These are phyloP conservation scores for Lodderomyces oxycetoniae DNA, from an alignment of 1,139 yeast species.

Conservation along the genomic window DNA sequence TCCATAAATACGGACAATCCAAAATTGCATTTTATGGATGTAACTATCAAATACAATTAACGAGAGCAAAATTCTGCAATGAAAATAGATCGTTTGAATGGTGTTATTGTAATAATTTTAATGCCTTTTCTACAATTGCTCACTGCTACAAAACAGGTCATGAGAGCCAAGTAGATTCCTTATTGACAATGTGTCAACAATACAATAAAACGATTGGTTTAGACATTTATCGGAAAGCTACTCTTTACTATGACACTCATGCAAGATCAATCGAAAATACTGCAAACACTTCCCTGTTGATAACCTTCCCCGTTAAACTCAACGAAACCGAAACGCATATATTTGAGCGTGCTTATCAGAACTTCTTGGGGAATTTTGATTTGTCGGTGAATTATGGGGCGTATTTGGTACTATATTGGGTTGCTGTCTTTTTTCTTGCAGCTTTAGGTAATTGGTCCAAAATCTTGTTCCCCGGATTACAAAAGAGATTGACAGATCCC, in stretches of 20 bases:
- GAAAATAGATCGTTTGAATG: conserved; percentile 10
- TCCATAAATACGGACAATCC: conserved; percentile 25
- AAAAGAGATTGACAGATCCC: conserved; percentile 20
- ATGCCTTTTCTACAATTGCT: conserved; percentile 40
- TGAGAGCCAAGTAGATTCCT: conserved; percentile 21
- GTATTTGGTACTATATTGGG: conserved; percentile 30
- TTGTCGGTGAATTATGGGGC: conserved; percentile 32
- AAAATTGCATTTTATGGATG: conserved; percentile 33
- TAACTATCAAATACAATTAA: conserved; percentile 21
- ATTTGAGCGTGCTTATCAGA: conserved; percentile 27
- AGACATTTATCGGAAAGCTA: conserved; percentile 29
- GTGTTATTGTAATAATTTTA: conserved; percentile 29
- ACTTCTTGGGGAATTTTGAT: conserved; percentile 39
- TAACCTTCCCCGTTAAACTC: conserved; percentile 25
- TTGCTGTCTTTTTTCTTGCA: conserved; percentile 21
- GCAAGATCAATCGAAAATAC: conserved; percentile 23
- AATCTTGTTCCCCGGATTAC: conserved; percentile 20
- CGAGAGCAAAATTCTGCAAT: conserved; percentile 24
- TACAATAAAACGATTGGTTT: conserved; percentile 25
- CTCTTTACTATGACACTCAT: conserved; percentile 34
- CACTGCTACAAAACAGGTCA: conserved; percentile 31
- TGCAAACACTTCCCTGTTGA: conserved; percentile 18
- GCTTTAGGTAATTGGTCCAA: conserved; percentile 33
- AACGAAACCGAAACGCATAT: conserved; percentile 17
- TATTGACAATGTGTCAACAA: conserved; percentile 26